Evolutionary conservation across 1,139 yeast species (phyloP), one percentile per base, ranked within the genome.

Genomic region (Candida pseudocylindracea): DNA sequence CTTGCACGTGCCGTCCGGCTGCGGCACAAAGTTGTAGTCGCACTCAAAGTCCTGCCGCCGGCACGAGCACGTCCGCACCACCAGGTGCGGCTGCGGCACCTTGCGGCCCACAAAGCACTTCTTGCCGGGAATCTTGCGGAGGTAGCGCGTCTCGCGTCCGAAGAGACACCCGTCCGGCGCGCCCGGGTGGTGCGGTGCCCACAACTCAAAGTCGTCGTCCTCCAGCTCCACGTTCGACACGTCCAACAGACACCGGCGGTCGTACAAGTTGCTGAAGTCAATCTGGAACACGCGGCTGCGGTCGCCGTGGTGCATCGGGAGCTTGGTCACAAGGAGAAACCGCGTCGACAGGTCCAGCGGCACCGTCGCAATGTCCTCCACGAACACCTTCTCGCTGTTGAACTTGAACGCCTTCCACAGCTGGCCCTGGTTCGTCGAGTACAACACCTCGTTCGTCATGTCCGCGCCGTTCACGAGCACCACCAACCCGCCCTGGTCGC

Each of bases 31-130:
- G 51, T 85, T 85, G 55, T 70, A 80, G 48, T 88, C 98, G 63
- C 99, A 88, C 52, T 88, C 99, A 45, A 60, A 91, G 51, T 88
- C 99, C 36, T 68, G 64, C 50, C 94, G 67, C 0, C 91, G 65
- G 55, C 99, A 88, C 2, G 75, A 46, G 53, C 99, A 88, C 1
- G 78, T 75, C 20, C 20, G 20, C 20, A 15, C 20, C 20, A 15
- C 20, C 20, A 15, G 20, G 20, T 15, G 20, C 6, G 20, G 20
- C 20, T 15, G 20, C 20, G 20, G 20, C 20, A 15, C 20, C 20
- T 15, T 15, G 42, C 63, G 65, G 11, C 95, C 95, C 42, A 88
- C 69, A 45, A 68, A 83, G 53, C 98, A 88, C 11, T 53, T 41
- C 32, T 58, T 63, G 24, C 67, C 69, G 10, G 62, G 52, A 2